Evolutionary conservation across 176 grass and related monocot genomes (phyloP).

Genomic region (Oryza nivara): DNA sequence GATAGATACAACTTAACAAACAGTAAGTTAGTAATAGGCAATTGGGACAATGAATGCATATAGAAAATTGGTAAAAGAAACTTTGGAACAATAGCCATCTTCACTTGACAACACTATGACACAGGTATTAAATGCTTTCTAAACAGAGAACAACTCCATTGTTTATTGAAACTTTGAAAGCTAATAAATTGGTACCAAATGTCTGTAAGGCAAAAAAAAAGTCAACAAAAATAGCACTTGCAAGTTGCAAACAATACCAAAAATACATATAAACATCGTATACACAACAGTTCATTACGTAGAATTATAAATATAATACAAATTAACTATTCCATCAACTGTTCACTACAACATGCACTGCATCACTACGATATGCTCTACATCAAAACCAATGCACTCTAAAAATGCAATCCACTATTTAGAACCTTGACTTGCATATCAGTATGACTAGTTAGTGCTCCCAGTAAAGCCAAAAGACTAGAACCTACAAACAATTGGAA

Average conservation of each 20-base stretch:
- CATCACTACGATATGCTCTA: neutral
- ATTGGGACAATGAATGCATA: neutral
- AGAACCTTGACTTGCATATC: neutral
- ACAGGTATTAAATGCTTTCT: neutral
- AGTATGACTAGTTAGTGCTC: conserved; percentile 22
- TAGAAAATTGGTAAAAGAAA: conserved; percentile 6
- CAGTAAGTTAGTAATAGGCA: neutral
- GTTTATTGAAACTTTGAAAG: neutral
- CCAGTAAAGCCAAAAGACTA: neutral
- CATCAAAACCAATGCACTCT: neutral
- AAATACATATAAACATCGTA: neutral
- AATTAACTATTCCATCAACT: conserved; percentile 7
- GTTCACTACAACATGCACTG: neutral
- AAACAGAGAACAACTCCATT: neutral
- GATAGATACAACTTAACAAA: neutral
- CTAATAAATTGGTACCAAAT: neutral
- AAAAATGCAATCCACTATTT: neutral
- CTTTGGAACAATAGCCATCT: neutral
- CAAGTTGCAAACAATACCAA: neutral
- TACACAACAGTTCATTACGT: conserved; percentile 20
- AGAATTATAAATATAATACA: neutral
- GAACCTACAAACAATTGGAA: neutral
- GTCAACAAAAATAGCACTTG: neutral
- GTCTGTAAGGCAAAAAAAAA: neutral
- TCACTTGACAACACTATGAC: conserved; percentile 5